A percentile compares a stretch with the other conserved stretches of the same genome.
Evolutionary conservation across 2,329 filamentous ascomycete species (phyloP).

Genomic region (Biscogniauxia sp.): DNA sequence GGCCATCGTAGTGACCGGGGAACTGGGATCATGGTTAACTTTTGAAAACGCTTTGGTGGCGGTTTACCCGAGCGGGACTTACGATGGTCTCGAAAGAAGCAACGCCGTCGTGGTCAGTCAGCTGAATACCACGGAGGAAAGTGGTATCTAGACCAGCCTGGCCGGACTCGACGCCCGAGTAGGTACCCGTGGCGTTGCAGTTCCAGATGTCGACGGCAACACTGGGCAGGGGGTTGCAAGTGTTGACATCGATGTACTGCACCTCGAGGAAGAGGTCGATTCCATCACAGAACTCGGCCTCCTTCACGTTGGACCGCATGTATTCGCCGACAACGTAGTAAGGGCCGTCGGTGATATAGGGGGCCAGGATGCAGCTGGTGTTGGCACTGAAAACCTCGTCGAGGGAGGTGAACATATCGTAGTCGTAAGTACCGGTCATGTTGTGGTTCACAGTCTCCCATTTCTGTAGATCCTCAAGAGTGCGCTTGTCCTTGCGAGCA

Average conservation of each 20-base stretch:
- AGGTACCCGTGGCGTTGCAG: constrained; percentile 40
- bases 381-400: constrained; percentile 36
- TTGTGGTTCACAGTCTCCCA: constrained; percentile 37
- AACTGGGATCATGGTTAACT: constrained; percentile 21
- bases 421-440: constrained; percentile 26
- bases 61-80: constrained; percentile 29
- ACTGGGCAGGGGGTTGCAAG: constrained; percentile 42
- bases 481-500: constrained; percentile 33
- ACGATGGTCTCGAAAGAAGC: constrained; percentile 44
- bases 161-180: constrained; percentile 34
- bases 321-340: constrained; percentile 47
- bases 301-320: constrained; percentile 44
- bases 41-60: neutral
- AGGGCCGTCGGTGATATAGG: constrained; percentile 37
- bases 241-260: constrained; percentile 46
- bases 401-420: constrained; percentile 33
- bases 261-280: constrained; percentile 44
- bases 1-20: constrained; percentile 40
- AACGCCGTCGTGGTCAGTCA: constrained; percentile 46
- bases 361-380: constrained; percentile 35
- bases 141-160: constrained; percentile 38
- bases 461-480: constrained; percentile 31
- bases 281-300: constrained; percentile 37
- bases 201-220: constrained; percentile 46
- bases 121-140: constrained; percentile 48